Evolutionary conservation across 2,329 filamentous ascomycete genomes (phyloP).

Genomic region (Macroventuria anomochaeta): DNA sequence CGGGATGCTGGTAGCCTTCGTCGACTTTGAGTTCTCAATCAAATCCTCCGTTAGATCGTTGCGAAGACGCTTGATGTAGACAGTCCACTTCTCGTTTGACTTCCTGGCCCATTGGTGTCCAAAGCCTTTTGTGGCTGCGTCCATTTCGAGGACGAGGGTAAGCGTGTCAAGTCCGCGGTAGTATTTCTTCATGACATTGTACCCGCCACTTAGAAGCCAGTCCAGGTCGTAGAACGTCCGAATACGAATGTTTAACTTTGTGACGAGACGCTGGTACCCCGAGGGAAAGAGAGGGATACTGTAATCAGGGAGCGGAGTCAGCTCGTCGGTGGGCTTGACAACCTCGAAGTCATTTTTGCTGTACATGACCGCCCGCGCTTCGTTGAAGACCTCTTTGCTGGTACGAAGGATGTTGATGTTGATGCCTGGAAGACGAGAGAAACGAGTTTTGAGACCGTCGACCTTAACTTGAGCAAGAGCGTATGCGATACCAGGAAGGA

Average conservation of each 20-base stretch:
- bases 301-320: conserved; percentile 29
- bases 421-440: conserved; percentile 20
- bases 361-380: conserved; percentile 52
- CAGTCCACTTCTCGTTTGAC: conserved; percentile 24
- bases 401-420: conserved; percentile 43
- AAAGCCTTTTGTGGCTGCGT: conserved; percentile 19
- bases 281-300: conserved; percentile 30
- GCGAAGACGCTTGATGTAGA: conserved; percentile 29
- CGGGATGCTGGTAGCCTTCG: conserved; percentile 24
- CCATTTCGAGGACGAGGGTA: conserved; percentile 34
- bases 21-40: conserved; percentile 3
- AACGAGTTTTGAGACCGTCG: conserved; percentile 23
- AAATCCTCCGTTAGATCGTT: conserved; percentile 20
- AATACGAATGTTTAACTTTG: conserved; percentile 29
- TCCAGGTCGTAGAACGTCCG: conserved; percentile 29
- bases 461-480: conserved; percentile 25
- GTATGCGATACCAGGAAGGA: conserved; percentile 36
- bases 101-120: conserved; percentile 22
- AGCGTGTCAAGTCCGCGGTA: conserved; percentile 30
- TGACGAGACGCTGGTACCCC: conserved; percentile 26
- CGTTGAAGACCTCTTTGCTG: conserved; percentile 49
- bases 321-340: conserved; percentile 27
- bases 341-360: conserved; percentile 49
- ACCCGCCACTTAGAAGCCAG: conserved; percentile 30
- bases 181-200: conserved; percentile 26